Percentiles rank a stretch among this genome's conserved stretches.
phyloP scores from a whole-genome alignment of 495 filamentous ascomycete genomes.

The Xylaria bambusicola region DNA sequence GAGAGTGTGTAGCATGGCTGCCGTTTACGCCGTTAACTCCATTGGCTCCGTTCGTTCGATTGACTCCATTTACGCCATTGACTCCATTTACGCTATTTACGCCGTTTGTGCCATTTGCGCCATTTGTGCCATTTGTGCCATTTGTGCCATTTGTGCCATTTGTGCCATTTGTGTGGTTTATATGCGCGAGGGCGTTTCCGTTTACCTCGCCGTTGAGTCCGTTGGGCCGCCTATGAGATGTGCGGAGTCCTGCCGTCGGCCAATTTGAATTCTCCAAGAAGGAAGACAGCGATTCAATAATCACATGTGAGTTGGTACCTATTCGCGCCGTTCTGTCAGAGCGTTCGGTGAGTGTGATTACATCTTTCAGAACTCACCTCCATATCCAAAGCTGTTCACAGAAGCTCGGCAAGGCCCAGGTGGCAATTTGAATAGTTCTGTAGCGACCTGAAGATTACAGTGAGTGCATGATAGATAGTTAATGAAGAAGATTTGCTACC shows the following conservation, averaged over 20 bases:
- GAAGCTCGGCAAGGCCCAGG: conserved; percentile 30
- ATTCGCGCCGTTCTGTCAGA: background rate
- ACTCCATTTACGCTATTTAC: background rate
- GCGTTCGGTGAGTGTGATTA: background rate
- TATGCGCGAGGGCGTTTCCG: too few relatives aligned
- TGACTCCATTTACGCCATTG: background rate
- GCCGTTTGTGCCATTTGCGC: background rate
- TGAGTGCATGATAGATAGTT: background rate
- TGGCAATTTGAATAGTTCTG: conserved; percentile 31
- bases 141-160: background rate
- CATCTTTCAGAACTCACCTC: conserved; percentile 25
- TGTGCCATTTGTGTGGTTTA: too few relatives aligned
- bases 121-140: background rate
- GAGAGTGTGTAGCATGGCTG: too few relatives aligned
- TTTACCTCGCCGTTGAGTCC: background rate
- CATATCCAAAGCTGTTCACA: conserved; percentile 44
- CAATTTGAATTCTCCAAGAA: conserved; percentile 14
- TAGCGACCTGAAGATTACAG: conserved; percentile 19
- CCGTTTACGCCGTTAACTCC: too few relatives aligned
- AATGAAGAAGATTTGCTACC: conserved; percentile 16
- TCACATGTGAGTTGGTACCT: conserved; percentile 35
- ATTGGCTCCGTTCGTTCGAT: background rate
- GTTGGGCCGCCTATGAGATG: too few relatives aligned
- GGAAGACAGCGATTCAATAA: conserved; percentile 26
- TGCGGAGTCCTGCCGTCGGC: conserved; percentile 15